Conservation (phyloP, 148 eudicot genomes). For the Persicaria tinctoria region DNA sequence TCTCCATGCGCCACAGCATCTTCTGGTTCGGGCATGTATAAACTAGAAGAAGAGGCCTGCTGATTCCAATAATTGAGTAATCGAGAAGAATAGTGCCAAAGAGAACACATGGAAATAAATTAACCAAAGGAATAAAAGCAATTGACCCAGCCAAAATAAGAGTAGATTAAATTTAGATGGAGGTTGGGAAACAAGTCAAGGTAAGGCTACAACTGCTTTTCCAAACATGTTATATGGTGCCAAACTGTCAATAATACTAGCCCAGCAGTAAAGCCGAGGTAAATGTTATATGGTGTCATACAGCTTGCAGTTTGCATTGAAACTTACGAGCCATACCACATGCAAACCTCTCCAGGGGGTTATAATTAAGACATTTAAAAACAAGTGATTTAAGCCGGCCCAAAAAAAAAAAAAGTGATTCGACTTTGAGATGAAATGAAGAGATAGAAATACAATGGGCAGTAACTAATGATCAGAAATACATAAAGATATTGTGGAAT, state of each 20-base stretch:
- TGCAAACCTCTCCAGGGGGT: background rate
- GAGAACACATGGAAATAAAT: background rate
- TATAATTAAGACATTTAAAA: background rate
- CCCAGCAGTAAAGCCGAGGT: too few species aligned
- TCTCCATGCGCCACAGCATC: slow-evolving; percentile 97
- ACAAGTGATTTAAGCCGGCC: background rate
- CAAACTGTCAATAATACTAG: too few species aligned
- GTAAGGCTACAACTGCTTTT: too few species aligned
- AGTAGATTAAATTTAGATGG: background rate
- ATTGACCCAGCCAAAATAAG: background rate
- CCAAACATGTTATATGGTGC: too few species aligned
- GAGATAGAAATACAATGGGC: too few species aligned
- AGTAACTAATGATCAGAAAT: background rate
- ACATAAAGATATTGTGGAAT: background rate
- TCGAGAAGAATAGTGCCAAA: background rate
- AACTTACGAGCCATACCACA: background rate
- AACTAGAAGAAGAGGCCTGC: slow-evolving; percentile 70
- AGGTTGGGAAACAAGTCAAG: too few species aligned
- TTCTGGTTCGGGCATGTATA: slow-evolving; percentile 92
- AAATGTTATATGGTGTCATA: background rate
- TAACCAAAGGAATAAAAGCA: background rate
- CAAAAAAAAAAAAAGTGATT: background rate
- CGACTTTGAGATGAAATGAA: too few species aligned
- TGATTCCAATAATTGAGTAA: slow-evolving; percentile 8
- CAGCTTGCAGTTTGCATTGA: background rate